Conservation (phyloP, 2,329 filamentous ascomycete species). For the Arthrobotrys megalospora region DNA sequence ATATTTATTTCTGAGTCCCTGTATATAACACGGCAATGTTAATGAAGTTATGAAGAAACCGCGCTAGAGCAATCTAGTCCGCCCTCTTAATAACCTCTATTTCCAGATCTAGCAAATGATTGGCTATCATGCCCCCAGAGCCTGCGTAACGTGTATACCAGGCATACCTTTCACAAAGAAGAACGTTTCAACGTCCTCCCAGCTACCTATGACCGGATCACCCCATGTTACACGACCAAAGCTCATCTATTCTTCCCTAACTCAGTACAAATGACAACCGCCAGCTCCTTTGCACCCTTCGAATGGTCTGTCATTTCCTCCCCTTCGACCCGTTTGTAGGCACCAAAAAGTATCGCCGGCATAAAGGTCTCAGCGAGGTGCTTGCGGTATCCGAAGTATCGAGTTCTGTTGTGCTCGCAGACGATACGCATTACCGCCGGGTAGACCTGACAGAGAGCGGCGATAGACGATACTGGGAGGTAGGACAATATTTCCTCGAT, state of each 20-base stretch:
- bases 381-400: constrained; percentile 51
- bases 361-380: constrained; percentile 29
- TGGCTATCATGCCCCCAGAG: neutral
- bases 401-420: constrained; percentile 30
- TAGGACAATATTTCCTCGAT: constrained; percentile 35
- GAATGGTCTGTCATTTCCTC: constrained; percentile 40
- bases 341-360: constrained; percentile 32
- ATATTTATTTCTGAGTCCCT: neutral
- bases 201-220: neutral
- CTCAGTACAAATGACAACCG: constrained; percentile 40
- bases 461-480: constrained; percentile 34
- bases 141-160: neutral
- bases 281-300: constrained; percentile 22
- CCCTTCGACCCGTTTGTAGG: constrained; percentile 29
- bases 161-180: neutral
- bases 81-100: too few species aligned
- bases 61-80: too few species aligned
- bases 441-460: constrained; percentile 24
- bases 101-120: neutral
- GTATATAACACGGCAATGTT: neutral
- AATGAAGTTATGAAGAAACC: constrained; percentile 3
- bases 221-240: neutral
- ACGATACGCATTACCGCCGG: constrained; percentile 14
- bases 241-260: constrained; percentile 34
- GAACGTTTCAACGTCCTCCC: neutral